Base-by-base conservation (phyloP, 306 rosid species). In the Medicago ruthenica region DNA sequence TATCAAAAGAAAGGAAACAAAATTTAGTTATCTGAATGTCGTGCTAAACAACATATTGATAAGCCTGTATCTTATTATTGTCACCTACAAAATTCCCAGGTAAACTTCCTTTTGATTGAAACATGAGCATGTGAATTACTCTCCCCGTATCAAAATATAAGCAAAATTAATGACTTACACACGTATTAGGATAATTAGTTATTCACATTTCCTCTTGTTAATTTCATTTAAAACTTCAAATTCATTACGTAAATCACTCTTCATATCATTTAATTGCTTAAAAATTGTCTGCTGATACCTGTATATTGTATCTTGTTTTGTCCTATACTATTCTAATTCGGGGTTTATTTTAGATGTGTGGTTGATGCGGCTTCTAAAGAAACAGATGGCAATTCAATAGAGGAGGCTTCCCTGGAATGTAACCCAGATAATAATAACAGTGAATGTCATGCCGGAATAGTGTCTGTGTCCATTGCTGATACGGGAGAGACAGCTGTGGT, bases 401-500 rank as follows among this genome's bases (percentile, higher is more conserved):
- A 81, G 76, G 73, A 75, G 83, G 70, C 60, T 51, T 57, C 72
- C 15, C 10, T 80, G 60, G 84, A 81, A 67, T 48, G 15, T 69
- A 80, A 75, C 76, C 79, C 77, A 67, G 87, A 77, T 63, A 77
- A 77, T 77, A 60, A 51, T 50, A 88, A 58, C 76, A 47, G 31
- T 55, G 81, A 80, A 65, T 76, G 86, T 75, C 83, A 75, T 41
- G 76, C 61, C 51, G 76, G 91, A 71, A 89, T 85, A 86, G 89
- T 95, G 39, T 92, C 89, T 41, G 87, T 95, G 54, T 86, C 97
- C 70, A 92, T 90, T 79, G 97, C 93, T 75, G 99, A 95, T 89
- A 59, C 88, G 36, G 99, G 97, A 75, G 97, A 95, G 82, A 95
- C 96, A 16, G 96, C 97, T 81, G 80, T 95, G 79, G 97, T 95